phyloP scores from a whole-genome alignment of 2,329 filamentous ascomycete genomes.

The Talaromyces funiculosus region DNA sequence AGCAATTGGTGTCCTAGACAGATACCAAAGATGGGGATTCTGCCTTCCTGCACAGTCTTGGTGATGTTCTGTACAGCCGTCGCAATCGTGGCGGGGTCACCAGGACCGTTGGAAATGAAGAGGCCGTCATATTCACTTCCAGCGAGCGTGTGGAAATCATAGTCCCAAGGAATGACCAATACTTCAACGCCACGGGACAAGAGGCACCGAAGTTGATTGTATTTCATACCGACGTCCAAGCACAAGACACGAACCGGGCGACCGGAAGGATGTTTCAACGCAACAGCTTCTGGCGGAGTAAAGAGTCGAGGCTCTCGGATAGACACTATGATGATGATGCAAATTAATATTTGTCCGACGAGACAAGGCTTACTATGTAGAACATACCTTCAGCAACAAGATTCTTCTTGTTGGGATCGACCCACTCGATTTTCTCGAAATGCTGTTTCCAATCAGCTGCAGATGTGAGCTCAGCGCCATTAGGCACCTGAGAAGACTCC shows the following conservation, averaged over 20 bases:
- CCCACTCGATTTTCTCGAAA: slow-evolving; percentile 82
- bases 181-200: slow-evolving; percentile 88
- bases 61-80: slow-evolving; percentile 72
- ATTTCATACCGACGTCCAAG: slow-evolving; percentile 96
- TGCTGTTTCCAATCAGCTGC: slow-evolving; percentile 43
- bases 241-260: slow-evolving; percentile 82
- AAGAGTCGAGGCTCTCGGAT: slow-evolving; percentile 82
- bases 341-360: not conserved
- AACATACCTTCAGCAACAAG: slow-evolving; percentile 85
- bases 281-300: slow-evolving; percentile 62
- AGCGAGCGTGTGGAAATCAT: slow-evolving; percentile 73
- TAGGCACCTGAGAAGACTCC: slow-evolving; percentile 51
- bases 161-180: slow-evolving; percentile 91
- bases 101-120: slow-evolving; percentile 96
- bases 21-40: slow-evolving; percentile 89
- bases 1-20: slow-evolving; percentile 93
- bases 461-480: slow-evolving; percentile 36
- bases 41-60: slow-evolving; percentile 68
- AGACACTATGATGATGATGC: slow-evolving; percentile 61
- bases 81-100: slow-evolving; percentile 82
- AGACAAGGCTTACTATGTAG: slow-evolving; percentile 4
- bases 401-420: slow-evolving; percentile 87
- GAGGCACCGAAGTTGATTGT: slow-evolving; percentile 93
- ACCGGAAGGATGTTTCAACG: slow-evolving; percentile 81
- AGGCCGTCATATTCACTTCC: slow-evolving; percentile 88